Evolutionary conservation across 257 asterid species (phyloP), one percentile per base, ranked within the genome.

Genomic region (Lithospermum erythrorhizon): DNA sequence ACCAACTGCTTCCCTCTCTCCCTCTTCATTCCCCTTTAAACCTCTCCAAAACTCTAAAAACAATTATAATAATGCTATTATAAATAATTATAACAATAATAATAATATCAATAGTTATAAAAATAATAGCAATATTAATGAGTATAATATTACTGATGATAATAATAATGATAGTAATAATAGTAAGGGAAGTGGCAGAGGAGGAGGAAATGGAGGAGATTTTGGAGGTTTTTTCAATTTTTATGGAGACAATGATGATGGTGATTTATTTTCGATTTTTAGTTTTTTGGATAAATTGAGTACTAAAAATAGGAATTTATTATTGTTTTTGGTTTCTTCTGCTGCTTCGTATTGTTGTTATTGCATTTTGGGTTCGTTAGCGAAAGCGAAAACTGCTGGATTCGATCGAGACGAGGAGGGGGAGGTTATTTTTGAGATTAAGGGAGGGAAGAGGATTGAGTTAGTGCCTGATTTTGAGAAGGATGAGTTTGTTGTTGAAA

Each of bases 371-470:
- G 76, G 82, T 57, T 73, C 87, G 17, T 68, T 69, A 41, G 98
- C 89, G 24, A 73, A 81, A 56, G 98, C 98, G 1, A 68, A 72
- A 58, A 60, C 84, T 30, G 77, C 84, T 30, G 77, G 63, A 27
- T 7, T 27, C 6, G 32, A 5, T 27, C 32, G 32, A 27, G 6
- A 27, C 6, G 20, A 73, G 47, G 89, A 72, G 7, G 35, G 30
- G 3, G 74, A 41, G 27, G 27, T 59, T 18, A 77, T 86, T 21
- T 82, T 65, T 68, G 96, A 88, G 71, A 77, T 88, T 61, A 80
- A 68, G 73, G 95, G 95, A 16, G 98, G 95, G 52, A 91, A 75
- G 81, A 76, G 64, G 75, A 74, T 82, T 62, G 80, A 80, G 77
- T 75, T 91, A 63, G 75, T 81, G 23, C 79, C 87, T 1, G 95